Evolutionary conservation across 768 basidiomycete genomes (phyloP).

Genomic region (Kockovaella imperatae): DNA sequence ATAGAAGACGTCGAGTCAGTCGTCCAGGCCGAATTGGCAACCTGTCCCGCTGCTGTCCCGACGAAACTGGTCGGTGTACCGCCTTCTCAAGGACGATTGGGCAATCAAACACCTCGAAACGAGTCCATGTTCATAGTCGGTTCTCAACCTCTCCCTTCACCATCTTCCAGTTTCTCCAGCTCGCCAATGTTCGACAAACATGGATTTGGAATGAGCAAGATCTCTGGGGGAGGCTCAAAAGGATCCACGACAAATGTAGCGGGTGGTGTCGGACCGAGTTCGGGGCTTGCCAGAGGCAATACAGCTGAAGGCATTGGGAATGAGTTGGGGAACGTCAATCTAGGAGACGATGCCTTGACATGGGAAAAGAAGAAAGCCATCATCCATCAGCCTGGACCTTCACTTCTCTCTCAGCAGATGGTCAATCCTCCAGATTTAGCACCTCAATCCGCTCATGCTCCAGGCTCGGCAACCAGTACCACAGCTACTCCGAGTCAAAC

Average conservation of each 20-base stretch:
- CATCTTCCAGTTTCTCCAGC: conserved; percentile 60
- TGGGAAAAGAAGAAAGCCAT: conserved; percentile 41
- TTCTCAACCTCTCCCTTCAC: conserved; percentile 78
- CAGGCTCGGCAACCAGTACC: conserved; percentile 14
- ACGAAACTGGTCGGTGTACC: conserved; percentile 88
- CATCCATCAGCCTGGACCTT: conserved; percentile 51
- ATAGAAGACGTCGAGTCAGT: conserved; percentile 95
- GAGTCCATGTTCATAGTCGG: conserved; percentile 83
- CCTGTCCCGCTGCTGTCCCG: conserved; percentile 53
- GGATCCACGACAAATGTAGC: conserved; percentile 19
- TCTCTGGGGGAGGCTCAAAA: conserved; percentile 47
- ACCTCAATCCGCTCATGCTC: conserved; percentile 10
- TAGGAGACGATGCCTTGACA: conserved; percentile 31
- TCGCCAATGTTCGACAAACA: conserved; percentile 76
- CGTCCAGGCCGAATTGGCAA: conserved; percentile 70
- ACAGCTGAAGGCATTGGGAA: conserved; percentile 54
- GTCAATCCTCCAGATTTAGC: conserved; percentile 19
- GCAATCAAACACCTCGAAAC: conserved; percentile 84
- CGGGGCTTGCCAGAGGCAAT: no score
- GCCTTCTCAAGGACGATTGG: conserved; percentile 76
- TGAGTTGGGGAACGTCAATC: conserved; percentile 47
- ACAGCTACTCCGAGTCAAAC: conserved; percentile 27
- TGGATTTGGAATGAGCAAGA: conserved; percentile 87
- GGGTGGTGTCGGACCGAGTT: conserved; percentile 34
- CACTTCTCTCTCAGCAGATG: conserved; percentile 64